Conservation (phyloP, 2,329 filamentous ascomycete species). For the Sarocladium brachiariae region DNA sequence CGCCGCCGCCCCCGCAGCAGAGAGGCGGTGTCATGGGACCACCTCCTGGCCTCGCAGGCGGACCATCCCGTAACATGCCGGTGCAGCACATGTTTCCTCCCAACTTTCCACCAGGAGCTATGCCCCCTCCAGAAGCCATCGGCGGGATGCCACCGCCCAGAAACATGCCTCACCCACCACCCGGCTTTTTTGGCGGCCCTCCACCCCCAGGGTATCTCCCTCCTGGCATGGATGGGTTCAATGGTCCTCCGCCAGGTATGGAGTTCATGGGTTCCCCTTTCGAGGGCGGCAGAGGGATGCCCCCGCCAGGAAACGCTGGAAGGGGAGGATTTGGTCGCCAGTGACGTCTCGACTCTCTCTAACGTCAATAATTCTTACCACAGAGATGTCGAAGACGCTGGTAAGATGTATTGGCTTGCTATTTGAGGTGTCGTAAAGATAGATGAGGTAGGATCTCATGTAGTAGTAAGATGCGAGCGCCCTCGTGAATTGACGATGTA, state of each 20-base stretch:
- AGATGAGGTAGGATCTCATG: not conserved
- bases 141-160: conserved; percentile 43
- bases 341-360: conserved; percentile 12
- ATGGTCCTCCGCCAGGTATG: conserved; percentile 37
- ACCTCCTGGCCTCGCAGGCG: conserved; percentile 47
- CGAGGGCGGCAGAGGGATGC: conserved; percentile 46
- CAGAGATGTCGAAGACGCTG: conserved; percentile 10
- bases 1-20: conserved; percentile 28
- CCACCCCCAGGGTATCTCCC: conserved; percentile 48
- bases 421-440: not conserved
- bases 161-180: conserved; percentile 50
- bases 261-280: conserved; percentile 45
- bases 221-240: conserved; percentile 49
- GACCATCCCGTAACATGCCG: conserved; percentile 40
- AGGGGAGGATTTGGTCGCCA: conserved; percentile 28
- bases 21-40: conserved; percentile 48
- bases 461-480: not conserved
- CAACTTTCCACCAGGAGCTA: conserved; percentile 47
- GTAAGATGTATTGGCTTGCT: conserved; percentile 2
- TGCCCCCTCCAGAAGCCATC: conserved; percentile 41
- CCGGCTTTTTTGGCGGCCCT: conserved; percentile 47
- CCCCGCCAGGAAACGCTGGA: conserved; percentile 36
- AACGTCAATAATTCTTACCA: too few relatives aligned
- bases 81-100: conserved; percentile 55
- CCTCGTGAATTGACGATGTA: conserved; percentile 1